Base-by-base conservation (phyloP, 2,329 filamentous ascomycete species). In the Metarhizium guizhouense region DNA sequence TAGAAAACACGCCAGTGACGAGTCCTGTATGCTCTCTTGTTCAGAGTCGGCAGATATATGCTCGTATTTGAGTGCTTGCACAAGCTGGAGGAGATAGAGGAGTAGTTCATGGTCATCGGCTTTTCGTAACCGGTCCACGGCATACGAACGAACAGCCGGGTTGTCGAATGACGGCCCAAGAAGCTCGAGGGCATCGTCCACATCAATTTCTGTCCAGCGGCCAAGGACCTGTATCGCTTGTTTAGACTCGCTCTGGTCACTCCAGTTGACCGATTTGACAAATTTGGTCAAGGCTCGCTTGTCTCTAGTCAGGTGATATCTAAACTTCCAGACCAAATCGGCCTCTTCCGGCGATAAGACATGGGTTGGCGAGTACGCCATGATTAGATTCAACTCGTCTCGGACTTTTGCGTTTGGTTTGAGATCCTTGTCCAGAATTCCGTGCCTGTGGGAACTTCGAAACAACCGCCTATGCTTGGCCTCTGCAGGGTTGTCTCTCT, bases 181-280 rank as follows among this genome's bases (percentile, higher is more conserved):
- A 11, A 99, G 78, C 70, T 99, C 94, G 48, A 99, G 79, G 18
- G 93, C 94, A 74, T 97, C 94, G 64, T 99, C 95, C 5, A 99
- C 86, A 66, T 97, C 94, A 57, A 99, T 96, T 61, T 95, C 90
- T 0, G 89, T 95, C 94, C 94, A 99, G 63, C 92, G 93, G 0
- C 87, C 84, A 18, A 99, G 79, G 4, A 99, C 84, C 58, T 95
- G 90, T 29, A 94, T 88, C 6, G 93, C 92, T 73, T 96, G 91
- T 57, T 88, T 86, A 4, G 88, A 85, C 75, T 99, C 93, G 58
- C 84, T 84, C 50, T 83, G 81, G 68, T 96, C 93, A 52, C 83
- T 84, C 93, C 94, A 99, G 62, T 95, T 92, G 43, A 96, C 93
- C 0, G 93, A 96, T 70, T 97, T 99, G 68, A 97, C 90, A 63